Evolutionary conservation across 225 moss, liverwort and hornwort species (phyloP).

Genomic region (Ulota crispa): DNA sequence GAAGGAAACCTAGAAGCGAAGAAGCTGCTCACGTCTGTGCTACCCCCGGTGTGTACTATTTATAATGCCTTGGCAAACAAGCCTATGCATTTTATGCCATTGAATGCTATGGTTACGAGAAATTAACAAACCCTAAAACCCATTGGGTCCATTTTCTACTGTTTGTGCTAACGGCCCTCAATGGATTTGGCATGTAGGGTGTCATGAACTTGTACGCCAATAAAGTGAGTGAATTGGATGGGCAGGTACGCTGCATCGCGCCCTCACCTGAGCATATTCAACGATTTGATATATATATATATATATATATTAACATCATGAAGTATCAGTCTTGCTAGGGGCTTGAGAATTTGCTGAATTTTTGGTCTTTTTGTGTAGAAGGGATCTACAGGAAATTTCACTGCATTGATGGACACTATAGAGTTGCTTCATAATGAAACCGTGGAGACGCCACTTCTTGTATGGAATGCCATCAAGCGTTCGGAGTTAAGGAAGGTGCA

Average conservation of each 20-base stretch:
- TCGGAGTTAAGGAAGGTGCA: constrained; percentile 79
- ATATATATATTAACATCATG: constrained; percentile 2
- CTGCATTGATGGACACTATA: constrained; percentile 88
- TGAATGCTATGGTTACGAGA: background rate
- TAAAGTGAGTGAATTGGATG: constrained; percentile 71
- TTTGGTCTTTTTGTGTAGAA: constrained; percentile 46
- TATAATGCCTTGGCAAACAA: constrained; percentile 9
- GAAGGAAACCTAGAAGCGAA: constrained; percentile 79
- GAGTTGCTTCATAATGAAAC: constrained; percentile 69
- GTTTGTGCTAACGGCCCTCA: constrained; percentile 23
- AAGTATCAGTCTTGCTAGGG: constrained; percentile 9
- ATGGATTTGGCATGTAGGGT: constrained; percentile 53
- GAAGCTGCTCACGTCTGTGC: constrained; percentile 75
- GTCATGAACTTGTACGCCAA: constrained; percentile 85
- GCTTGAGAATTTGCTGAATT: constrained; percentile 22
- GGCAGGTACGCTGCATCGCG: constrained; percentile 52
- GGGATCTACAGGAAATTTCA: constrained; percentile 49
- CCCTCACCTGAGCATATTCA: constrained; percentile 6
- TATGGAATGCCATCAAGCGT: constrained; percentile 93
- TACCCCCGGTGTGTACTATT: constrained; percentile 64
- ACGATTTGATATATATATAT: background rate
- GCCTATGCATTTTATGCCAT: constrained; percentile 6
- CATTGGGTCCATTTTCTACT: constrained; percentile 8
- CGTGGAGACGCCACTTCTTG: constrained; percentile 91
- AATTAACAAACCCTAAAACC: background rate